phyloP scores from a whole-genome alignment of 2,329 filamentous ascomycete genomes.

The Phialocephala sp. region DNA sequence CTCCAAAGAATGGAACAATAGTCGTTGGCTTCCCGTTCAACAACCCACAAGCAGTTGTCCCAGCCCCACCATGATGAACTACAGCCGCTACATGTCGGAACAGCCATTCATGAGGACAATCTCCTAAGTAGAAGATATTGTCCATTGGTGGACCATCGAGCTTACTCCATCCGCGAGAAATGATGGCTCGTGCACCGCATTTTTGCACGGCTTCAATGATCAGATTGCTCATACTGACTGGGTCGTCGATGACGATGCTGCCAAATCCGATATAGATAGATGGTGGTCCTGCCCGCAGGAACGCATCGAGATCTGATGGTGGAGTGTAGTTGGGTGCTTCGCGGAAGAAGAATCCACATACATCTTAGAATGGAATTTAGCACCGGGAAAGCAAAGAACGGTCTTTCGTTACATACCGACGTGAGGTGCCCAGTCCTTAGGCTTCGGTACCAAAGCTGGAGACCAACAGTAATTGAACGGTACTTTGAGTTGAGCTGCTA shows the following conservation, averaged over 20 bases:
- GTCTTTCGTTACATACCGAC: constrained; percentile 38
- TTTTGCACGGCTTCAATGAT: constrained; percentile 54
- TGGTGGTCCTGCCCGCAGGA: constrained; percentile 52
- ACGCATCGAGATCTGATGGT: constrained; percentile 47
- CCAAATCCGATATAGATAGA: constrained; percentile 64
- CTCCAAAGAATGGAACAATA: constrained; percentile 50
- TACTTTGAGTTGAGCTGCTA: constrained; percentile 41
- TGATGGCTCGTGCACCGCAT: constrained; percentile 56
- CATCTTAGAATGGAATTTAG: constrained; percentile 26
- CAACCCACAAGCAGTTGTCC: constrained; percentile 44
- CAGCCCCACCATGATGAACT: constrained; percentile 44
- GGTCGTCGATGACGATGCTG: constrained; percentile 59
- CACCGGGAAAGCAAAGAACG: background rate
- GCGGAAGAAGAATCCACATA: constrained; percentile 55
- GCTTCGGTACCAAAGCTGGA: constrained; percentile 48
- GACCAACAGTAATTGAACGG: constrained; percentile 43
- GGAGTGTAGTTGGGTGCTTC: constrained; percentile 47
- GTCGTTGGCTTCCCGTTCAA: constrained; percentile 45
- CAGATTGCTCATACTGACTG: constrained; percentile 49
- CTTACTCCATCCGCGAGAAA: constrained; percentile 54
- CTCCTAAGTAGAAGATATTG: constrained; percentile 23
- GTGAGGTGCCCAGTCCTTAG: constrained; percentile 47
- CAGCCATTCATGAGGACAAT: constrained; percentile 41
- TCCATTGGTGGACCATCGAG: background rate
- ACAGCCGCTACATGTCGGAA: constrained; percentile 46